A percentile compares a stretch with the other conserved stretches of the same genome.
These are phyloP conservation scores for Taiozyma sp. DNA, from an alignment of 1,139 yeast genomes.

Conservation along the genomic window DNA sequence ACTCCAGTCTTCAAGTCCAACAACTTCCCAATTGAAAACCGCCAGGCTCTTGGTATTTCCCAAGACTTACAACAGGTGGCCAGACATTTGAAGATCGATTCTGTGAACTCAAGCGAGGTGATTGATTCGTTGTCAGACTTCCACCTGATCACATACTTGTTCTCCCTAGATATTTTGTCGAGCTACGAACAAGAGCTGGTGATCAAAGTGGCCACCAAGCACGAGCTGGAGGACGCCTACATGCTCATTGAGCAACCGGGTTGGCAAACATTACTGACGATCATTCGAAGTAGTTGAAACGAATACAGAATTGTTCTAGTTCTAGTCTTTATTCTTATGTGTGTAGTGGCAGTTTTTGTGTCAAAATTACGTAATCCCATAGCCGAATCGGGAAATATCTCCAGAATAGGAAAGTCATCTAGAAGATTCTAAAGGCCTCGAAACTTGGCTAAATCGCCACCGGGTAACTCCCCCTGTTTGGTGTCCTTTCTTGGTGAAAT, in stretches of 20 bases:
- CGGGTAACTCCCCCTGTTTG: neutral
- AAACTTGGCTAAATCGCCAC: neutral
- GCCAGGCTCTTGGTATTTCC: conserved; percentile 67
- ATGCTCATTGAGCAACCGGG: conserved; percentile 60
- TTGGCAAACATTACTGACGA: conserved; percentile 70
- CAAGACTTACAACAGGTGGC: conserved; percentile 57
- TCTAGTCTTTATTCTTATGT: too few species aligned
- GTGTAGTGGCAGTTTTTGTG: neutral
- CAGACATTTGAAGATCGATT: conserved; percentile 39
- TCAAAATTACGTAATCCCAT: neutral
- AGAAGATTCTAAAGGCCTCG: neutral
- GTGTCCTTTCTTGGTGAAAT: neutral
- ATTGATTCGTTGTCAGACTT: conserved; percentile 55
- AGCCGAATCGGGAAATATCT: neutral
- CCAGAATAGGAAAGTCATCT: neutral
- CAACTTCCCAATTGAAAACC: conserved; percentile 68
- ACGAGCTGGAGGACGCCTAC: conserved; percentile 40
- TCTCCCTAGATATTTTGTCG: conserved; percentile 46
- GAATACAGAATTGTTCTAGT: too few species aligned
- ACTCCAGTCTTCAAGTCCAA: conserved; percentile 40
- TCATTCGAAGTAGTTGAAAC: conserved; percentile 21
- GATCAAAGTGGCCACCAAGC: conserved; percentile 34
- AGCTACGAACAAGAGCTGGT: conserved; percentile 45
- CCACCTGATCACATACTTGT: conserved; percentile 62
- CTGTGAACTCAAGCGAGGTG: conserved; percentile 27